Conservation (phyloP, 129 eudicot species). For the Tagetes erecta region DNA sequence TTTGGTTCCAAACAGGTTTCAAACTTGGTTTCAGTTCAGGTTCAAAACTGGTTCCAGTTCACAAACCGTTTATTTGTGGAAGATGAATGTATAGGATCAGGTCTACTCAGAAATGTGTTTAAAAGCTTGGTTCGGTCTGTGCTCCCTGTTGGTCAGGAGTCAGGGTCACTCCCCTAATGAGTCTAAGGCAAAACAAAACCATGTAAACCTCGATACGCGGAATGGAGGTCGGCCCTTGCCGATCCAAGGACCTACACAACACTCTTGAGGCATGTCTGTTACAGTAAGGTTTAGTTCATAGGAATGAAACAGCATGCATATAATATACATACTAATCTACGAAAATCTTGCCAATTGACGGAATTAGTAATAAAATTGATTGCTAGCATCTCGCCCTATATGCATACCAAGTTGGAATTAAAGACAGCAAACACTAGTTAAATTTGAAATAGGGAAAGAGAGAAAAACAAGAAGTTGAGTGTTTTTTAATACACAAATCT, state of each 20-base stretch:
- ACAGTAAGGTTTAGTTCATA: neutral
- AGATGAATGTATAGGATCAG: no score
- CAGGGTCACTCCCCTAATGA: neutral
- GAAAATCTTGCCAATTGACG: neutral
- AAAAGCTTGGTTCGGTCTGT: no score
- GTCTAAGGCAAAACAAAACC: neutral
- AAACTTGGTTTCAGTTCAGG: no score
- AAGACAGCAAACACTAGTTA: neutral
- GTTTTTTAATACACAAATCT: conserved; percentile 19
- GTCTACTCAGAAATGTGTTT: no score
- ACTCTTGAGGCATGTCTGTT: neutral
- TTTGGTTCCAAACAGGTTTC: no score
- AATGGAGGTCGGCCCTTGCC: neutral
- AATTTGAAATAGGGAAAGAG: neutral
- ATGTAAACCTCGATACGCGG: neutral
- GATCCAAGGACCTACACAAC: neutral
- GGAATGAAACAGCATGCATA: neutral
- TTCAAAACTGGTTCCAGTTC: no score
- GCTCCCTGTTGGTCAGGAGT: no score
- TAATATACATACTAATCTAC: neutral
- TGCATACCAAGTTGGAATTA: neutral
- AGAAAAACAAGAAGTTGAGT: neutral
- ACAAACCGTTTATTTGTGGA: no score
- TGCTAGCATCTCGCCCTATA: no score
- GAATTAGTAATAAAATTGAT: neutral